Evolutionary conservation across 2,329 filamentous ascomycete species (phyloP).

Genomic region (Remersonia thermophila): DNA sequence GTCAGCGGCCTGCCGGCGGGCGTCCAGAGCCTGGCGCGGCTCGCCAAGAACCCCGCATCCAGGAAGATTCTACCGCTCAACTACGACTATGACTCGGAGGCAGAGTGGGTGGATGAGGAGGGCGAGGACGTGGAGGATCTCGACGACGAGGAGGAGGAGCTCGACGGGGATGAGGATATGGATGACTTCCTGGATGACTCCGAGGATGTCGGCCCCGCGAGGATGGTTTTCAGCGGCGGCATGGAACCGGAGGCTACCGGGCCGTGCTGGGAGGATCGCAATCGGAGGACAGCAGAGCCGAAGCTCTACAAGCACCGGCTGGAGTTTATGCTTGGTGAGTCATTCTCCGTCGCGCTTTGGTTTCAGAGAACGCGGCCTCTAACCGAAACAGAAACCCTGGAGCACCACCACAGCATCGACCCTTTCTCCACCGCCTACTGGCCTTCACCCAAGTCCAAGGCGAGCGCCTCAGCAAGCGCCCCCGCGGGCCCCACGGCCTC

Average conservation of each 20-base stretch:
- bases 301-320: conserved; percentile 53
- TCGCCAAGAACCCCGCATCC: conserved; percentile 42
- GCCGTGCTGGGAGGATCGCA: conserved; percentile 64
- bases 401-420: conserved; percentile 52
- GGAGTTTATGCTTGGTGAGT: conserved; percentile 60
- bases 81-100: conserved; percentile 80
- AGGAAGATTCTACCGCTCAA: conserved; percentile 48
- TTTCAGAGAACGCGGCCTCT: background rate
- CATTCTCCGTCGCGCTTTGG: background rate
- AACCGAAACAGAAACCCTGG: conserved; percentile 29
- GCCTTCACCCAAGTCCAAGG: conserved; percentile 32
- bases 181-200: conserved; percentile 83
- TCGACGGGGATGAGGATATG: conserved; percentile 72
- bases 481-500: conserved; percentile 2
- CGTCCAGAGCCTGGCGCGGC: conserved; percentile 34
- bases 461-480: too few species aligned
- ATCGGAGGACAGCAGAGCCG: conserved; percentile 33
- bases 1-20: conserved; percentile 46
- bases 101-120: conserved; percentile 69
- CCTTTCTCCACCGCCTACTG: conserved; percentile 80
- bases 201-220: conserved; percentile 49
- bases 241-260: conserved; percentile 69
- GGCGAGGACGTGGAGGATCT: conserved; percentile 58
- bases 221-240: conserved; percentile 51
- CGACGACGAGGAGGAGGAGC: conserved; percentile 56